phyloP scores from a whole-genome alignment of 805 yeast species.

The Nakazawaea populi region DNA sequence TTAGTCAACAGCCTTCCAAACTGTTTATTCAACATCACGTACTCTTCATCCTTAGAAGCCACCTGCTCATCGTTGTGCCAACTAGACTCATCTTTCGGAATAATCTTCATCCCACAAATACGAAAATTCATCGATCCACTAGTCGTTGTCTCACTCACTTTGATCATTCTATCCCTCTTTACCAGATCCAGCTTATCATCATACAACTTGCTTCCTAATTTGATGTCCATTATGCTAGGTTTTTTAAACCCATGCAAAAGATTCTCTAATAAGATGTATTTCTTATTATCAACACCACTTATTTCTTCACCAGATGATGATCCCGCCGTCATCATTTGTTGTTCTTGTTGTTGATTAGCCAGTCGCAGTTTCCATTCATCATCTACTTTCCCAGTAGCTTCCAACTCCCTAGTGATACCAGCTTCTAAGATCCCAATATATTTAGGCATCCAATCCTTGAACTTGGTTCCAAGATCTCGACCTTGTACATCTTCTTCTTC shows the following conservation, averaged over 20 bases:
- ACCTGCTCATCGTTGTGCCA: conserved; percentile 11
- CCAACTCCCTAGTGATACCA: conserved; percentile 31
- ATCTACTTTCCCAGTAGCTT: conserved; percentile 13
- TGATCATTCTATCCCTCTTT: conserved; percentile 53
- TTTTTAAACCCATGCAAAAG: conserved; percentile 48
- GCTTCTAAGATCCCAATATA: conserved; percentile 55
- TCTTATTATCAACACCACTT: conserved; percentile 14
- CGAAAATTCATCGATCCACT: conserved; percentile 73
- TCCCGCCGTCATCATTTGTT: background rate
- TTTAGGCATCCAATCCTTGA: conserved; percentile 56
- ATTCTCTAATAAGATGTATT: conserved; percentile 67
- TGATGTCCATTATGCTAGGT: conserved; percentile 80
- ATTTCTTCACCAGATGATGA: background rate
- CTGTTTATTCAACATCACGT: conserved; percentile 52
- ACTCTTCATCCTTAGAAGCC: conserved; percentile 27
- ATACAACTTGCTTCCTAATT: conserved; percentile 66
- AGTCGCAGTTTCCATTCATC: conserved; percentile 15
- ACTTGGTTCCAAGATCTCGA: conserved; percentile 22
- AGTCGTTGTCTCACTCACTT: conserved; percentile 69
- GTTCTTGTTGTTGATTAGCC: conserved; percentile 3
- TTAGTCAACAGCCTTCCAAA: conserved; percentile 61
- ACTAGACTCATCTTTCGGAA: conserved; percentile 11
- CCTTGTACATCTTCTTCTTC: conserved; percentile 19
- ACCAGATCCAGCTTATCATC: conserved; percentile 57
- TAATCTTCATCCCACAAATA: conserved; percentile 82